A percentile compares a stretch with the other conserved stretches of the same genome.
These are phyloP conservation scores for Blattamonas nauphoetae DNA, from an alignment of 78 protist genomes.

Conservation along the genomic window DNA sequence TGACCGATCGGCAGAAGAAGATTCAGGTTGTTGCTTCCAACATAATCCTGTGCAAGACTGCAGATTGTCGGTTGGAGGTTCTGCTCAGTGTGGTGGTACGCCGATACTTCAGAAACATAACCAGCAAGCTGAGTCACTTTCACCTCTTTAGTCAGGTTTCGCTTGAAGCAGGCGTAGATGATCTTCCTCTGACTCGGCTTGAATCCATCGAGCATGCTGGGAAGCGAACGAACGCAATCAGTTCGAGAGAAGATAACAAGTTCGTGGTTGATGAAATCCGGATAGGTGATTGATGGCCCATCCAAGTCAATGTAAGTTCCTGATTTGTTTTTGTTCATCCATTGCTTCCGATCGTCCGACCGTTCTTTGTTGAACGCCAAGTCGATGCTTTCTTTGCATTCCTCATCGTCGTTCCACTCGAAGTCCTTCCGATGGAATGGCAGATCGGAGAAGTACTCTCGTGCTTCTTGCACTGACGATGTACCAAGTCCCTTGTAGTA, in stretches of 20 bases:
- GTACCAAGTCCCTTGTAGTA: constrained; percentile 98
- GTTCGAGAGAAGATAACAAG: constrained; percentile 74
- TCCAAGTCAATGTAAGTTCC: not conserved
- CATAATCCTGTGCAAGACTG: constrained; percentile 83
- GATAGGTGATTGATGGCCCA: not conserved
- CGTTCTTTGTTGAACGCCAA: not conserved
- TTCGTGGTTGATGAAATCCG: constrained; percentile 77
- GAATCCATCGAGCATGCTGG: constrained; percentile 88
- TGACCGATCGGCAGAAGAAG: constrained; percentile 81
- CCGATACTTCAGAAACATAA: constrained; percentile 70
- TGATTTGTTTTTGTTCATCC: not conserved
- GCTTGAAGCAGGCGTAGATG: constrained; percentile 87
- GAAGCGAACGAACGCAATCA: constrained; percentile 78
- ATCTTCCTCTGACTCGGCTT: constrained; percentile 94
- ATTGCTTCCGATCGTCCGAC: not conserved
- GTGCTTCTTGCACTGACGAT: constrained; percentile 73
- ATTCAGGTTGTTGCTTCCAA: constrained; percentile 90
- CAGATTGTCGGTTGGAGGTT: constrained; percentile 70
- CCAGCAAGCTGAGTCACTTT: constrained; percentile 98
- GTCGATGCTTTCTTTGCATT: not conserved
- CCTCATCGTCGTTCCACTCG: not conserved
- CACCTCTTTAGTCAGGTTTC: constrained; percentile 74
- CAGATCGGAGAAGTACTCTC: constrained; percentile 78
- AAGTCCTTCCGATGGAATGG: constrained; percentile 39
- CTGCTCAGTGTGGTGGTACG: constrained; percentile 98